A percentile compares a stretch with the other conserved stretches of the same genome.
phyloP scores from a whole-genome alignment of 1,284 basidiomycete species.

The Heliocybe sulcata region DNA sequence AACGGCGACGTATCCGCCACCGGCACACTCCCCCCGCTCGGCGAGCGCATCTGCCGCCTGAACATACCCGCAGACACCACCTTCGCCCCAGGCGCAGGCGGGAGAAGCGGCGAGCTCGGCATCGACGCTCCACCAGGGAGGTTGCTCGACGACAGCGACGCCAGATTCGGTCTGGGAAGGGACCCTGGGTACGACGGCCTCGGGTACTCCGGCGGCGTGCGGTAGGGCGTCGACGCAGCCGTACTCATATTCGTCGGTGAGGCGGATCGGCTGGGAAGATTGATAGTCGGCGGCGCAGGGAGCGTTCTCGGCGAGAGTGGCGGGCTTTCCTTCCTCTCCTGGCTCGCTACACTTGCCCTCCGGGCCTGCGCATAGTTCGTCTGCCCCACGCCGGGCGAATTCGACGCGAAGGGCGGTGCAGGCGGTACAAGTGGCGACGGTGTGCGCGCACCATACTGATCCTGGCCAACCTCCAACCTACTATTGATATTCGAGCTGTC shows the following conservation, averaged over 20 bases:
- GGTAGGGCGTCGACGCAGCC: slow-evolving; percentile 13
- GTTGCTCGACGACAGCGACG: slow-evolving; percentile 15
- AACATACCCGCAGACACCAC: neutral
- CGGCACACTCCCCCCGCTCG: neutral
- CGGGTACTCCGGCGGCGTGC: slow-evolving; percentile 31
- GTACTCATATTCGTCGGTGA: slow-evolving; percentile 22
- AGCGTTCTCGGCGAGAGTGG: neutral
- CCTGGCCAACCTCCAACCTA: neutral
- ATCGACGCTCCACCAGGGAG: neutral
- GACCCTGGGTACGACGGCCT: slow-evolving; percentile 11
- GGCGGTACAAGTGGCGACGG: slow-evolving; percentile 13
- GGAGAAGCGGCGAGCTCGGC: neutral
- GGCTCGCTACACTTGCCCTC: neutral
- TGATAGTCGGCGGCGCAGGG: slow-evolving; percentile 4
- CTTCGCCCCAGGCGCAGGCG: neutral
- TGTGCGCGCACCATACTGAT: neutral
- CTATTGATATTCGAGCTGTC: no score
- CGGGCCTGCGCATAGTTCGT: slow-evolving; percentile 5
- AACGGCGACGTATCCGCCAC: slow-evolving; percentile 38
- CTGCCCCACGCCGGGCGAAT: slow-evolving; percentile 3
- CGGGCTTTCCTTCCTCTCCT: neutral
- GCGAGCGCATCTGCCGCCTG: slow-evolving; percentile 6
- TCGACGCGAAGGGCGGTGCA: slow-evolving; percentile 8
- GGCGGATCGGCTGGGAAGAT: slow-evolving; percentile 10
- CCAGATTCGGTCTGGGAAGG: slow-evolving; percentile 17